These are phyloP conservation scores for Filosporella fistucella DNA, from an alignment of 495 filamentous ascomycete species.

Conservation along the genomic window DNA sequence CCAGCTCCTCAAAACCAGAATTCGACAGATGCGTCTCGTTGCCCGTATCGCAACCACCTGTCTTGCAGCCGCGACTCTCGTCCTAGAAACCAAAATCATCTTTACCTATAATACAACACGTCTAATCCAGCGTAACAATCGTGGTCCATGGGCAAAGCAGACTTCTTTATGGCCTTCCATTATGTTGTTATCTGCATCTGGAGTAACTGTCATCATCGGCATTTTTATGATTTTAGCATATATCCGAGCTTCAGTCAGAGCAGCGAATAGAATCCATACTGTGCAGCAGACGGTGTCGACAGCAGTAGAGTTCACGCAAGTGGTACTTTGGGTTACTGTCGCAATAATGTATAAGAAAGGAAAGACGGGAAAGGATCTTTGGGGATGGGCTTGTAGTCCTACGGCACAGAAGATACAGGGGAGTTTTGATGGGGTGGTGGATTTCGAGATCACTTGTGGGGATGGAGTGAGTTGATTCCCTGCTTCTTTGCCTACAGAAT, in stretches of 20 bases:
- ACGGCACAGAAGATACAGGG: conserved; percentile 7
- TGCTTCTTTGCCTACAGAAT: neutral
- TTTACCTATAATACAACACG: conserved; percentile 2
- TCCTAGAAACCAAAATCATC: conserved; percentile 8
- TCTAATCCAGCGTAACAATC: neutral
- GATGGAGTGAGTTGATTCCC: conserved; percentile 3
- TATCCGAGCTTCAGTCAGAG: neutral
- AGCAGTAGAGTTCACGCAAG: conserved; percentile 3
- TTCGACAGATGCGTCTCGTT: conserved; percentile 9
- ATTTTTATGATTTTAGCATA: conserved; percentile 5
- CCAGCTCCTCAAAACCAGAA: conserved; percentile 12
- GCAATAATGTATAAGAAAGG: conserved; percentile 11
- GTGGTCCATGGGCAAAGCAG: conserved; percentile 14
- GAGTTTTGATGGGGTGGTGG: conserved; percentile 8
- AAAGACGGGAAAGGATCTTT: conserved; percentile 15
- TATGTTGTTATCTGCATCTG: conserved; percentile 4
- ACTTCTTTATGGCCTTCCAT: conserved; percentile 14
- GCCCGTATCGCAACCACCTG: conserved; percentile 2
- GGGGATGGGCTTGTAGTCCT: conserved; percentile 15
- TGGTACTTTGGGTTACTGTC: conserved; percentile 14
- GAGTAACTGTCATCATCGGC: conserved; percentile 7
- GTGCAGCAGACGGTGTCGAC: neutral
- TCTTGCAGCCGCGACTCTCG: conserved; percentile 3
- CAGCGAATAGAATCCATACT: conserved; percentile 6
- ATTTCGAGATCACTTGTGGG: conserved; percentile 8